phyloP scores from a whole-genome alignment of 2,329 filamentous ascomycete genomes.

The Mycosphaerelloides madeirae region DNA sequence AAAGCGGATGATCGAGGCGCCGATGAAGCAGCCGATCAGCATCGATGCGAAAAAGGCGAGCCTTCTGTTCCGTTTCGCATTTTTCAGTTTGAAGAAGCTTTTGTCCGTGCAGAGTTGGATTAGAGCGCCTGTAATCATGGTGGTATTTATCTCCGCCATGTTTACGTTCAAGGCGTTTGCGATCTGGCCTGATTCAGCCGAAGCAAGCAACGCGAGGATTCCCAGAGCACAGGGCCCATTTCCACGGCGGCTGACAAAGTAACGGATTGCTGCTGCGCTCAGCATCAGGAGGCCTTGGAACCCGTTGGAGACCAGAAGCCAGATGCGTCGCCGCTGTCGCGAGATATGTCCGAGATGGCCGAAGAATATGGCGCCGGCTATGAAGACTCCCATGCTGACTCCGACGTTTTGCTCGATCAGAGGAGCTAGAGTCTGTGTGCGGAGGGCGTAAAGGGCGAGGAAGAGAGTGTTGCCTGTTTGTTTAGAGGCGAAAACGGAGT shows the following conservation, averaged over 20 bases:
- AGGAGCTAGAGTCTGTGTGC: constrained; percentile 9
- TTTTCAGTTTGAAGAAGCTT: constrained; percentile 19
- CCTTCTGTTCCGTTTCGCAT: constrained; percentile 22
- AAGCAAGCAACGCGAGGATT: constrained; percentile 18
- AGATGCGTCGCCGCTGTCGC: constrained; percentile 23
- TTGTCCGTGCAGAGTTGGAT: constrained; percentile 25
- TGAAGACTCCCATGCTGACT: constrained; percentile 22
- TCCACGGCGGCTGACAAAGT: constrained; percentile 11
- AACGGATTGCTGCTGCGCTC: constrained; percentile 23
- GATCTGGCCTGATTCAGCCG: constrained; percentile 25
- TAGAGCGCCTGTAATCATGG: constrained; percentile 29
- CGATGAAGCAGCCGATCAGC: constrained; percentile 25
- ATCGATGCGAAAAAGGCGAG: constrained; percentile 21
- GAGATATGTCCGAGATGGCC: constrained; percentile 24
- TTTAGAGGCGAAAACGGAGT: constrained; percentile 28
- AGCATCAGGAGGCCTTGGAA: constrained; percentile 23
- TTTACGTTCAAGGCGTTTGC: constrained; percentile 22
- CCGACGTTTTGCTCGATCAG: constrained; percentile 22
- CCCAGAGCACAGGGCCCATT: constrained; percentile 16
- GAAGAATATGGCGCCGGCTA: constrained; percentile 23
- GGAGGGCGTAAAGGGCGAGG: constrained; percentile 19
- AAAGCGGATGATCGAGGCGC: constrained; percentile 17
- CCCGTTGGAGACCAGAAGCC: constrained; percentile 22
- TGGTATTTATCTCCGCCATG: constrained; percentile 29
- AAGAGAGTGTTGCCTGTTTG: constrained; percentile 35